phyloP scores from a whole-genome alignment of 345 rosid species.

The Rhizophora apiculata region DNA sequence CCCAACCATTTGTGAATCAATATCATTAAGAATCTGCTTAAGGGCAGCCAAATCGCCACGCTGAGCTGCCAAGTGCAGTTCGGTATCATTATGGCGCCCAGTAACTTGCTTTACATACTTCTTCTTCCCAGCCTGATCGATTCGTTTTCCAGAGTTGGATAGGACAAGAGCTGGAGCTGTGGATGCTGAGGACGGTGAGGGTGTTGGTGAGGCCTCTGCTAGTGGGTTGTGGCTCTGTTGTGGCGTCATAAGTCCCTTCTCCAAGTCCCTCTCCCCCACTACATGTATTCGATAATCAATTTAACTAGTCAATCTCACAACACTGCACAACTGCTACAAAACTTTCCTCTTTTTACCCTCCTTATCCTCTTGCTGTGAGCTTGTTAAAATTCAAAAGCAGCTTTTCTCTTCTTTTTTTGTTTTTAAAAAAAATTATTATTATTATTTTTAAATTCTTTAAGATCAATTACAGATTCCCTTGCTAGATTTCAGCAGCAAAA shows the following conservation, averaged over 20 bases:
- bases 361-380: slow-evolving; percentile 7
- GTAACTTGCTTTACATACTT: slow-evolving; percentile 97
- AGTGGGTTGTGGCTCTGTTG: slow-evolving; percentile 40
- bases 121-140: slow-evolving; percentile 89
- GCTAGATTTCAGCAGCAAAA: background rate
- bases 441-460: no score
- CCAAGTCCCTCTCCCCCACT: slow-evolving; percentile 66
- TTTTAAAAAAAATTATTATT: no score
- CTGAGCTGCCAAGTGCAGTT: slow-evolving; percentile 86
- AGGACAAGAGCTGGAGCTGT: slow-evolving; percentile 78
- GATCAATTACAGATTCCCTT: background rate
- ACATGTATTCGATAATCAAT: slow-evolving; percentile 15
- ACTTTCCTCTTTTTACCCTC: slow-evolving; percentile 19
- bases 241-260: slow-evolving; percentile 45
- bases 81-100: slow-evolving; percentile 81
- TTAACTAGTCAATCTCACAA: slow-evolving; percentile 2
- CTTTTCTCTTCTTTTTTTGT: no score
- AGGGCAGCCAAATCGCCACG: slow-evolving; percentile 73
- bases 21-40: slow-evolving; percentile 69
- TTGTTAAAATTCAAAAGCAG: background rate
- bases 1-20: slow-evolving; percentile 67
- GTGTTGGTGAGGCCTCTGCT: slow-evolving; percentile 54
- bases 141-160: slow-evolving; percentile 73
- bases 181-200: slow-evolving; percentile 77
- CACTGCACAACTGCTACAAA: slow-evolving; percentile 20